Base-by-base conservation (phyloP, 2,329 filamentous ascomycete species). In the Cordyceps fumosorosea region DNA sequence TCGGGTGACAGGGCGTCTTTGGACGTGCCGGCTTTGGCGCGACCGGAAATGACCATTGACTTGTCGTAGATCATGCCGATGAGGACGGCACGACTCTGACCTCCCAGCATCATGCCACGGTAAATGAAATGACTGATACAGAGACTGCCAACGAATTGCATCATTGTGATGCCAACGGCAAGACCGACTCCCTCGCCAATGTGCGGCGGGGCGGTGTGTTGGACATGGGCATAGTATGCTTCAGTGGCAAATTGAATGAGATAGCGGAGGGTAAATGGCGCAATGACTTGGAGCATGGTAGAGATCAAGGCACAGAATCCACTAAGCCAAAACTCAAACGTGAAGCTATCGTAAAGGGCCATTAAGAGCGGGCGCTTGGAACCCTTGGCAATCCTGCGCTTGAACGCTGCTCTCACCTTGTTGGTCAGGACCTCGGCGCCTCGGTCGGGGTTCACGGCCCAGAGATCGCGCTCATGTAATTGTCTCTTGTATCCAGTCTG, bases 61-160 rank as follows among this genome's bases (percentile, higher is more conserved):
- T 98, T 98, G 72, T 95, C 90, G 70, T 96, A 98, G 63, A 98
- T 91, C 63, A 92, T 77, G 24, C 89, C 85, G 67, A 97, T 96
- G 50, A 98, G 78, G 0, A 91, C 89, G 1, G 88, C 91, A 71
- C 93, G 84, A 8, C 85, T 78, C 76, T 97, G 88, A 0, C 91
- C 95, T 65, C 93, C 95, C 45, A 96, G 85, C 77, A 96, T 87
- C 89, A 96, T 96, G 24, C 93, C 92, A 24, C 88, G 86, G 70
- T 93, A 98, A 70, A 98, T 88, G 76, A 96, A 97, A 70, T 98
- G 93, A 70, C 93, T 96, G 2, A 87, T 91, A 29, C 86, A 85
- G 66, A 96, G 70, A 72, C 89, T 93, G 74, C 96, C 91, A 12
- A 88, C 71, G 22, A 93, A 81, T 73, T 97, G 93, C 91, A 98